These are phyloP conservation scores for Panicum virgatum DNA, from an alignment of 202 grass and related monocot species.

Conservation along the genomic window DNA sequence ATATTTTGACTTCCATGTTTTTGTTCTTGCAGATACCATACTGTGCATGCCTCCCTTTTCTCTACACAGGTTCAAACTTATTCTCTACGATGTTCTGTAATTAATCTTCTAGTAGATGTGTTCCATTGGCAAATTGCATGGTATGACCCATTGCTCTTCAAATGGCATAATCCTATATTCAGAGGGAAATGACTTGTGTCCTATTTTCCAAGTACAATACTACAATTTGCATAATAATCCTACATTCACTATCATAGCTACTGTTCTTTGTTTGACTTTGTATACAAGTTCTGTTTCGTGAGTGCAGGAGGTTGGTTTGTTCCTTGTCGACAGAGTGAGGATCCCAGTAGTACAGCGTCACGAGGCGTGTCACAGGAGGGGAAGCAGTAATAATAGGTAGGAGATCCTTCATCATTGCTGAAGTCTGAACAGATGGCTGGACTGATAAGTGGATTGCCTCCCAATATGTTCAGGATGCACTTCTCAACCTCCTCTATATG, in stretches of 20 bases:
- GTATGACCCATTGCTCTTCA: not conserved
- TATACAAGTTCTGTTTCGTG: constrained; percentile 29
- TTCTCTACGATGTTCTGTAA: no score
- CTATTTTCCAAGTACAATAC: not conserved
- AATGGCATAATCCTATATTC: not conserved
- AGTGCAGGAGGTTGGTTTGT: constrained; percentile 31
- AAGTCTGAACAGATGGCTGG: not conserved
- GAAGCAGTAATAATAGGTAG: not conserved
- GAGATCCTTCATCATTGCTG: not conserved
- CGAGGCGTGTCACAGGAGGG: not conserved
- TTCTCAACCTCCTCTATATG: not conserved
- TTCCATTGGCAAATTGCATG: no score
- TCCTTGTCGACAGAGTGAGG: constrained; percentile 36
- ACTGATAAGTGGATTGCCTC: not conserved
- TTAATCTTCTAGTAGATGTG: no score
- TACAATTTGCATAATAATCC: not conserved
- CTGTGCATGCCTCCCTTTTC: not conserved
- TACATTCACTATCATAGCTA: not conserved
- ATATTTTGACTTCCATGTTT: not conserved
- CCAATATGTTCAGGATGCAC: not conserved
- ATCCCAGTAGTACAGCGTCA: constrained; percentile 6
- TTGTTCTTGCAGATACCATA: not conserved
- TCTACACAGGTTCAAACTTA: no score
- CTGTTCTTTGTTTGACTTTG: constrained; percentile 32
- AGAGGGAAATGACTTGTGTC: not conserved